A percentile compares a stretch with the other conserved stretches of the same genome.
Conservation (phyloP, 2,329 filamentous ascomycete genomes). For the Sphaerulina vaccinii region DNA sequence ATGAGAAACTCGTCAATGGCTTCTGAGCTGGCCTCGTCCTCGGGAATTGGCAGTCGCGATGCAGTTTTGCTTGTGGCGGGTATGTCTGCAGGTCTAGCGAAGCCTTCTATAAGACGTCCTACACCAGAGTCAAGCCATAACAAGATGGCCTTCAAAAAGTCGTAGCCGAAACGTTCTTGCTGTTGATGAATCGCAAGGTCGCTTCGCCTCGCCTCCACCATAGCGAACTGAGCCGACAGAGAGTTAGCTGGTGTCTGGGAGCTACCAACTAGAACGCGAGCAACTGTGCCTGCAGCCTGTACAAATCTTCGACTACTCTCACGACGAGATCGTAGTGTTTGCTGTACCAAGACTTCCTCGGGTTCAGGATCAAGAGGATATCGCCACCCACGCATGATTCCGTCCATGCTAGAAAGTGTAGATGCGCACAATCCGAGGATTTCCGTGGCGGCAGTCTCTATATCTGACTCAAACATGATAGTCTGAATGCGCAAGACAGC, state of each 20-base stretch:
- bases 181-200: constrained; percentile 30
- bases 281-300: constrained; percentile 60
- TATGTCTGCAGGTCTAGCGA: constrained; percentile 49
- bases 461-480: constrained; percentile 54
- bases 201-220: constrained; percentile 41
- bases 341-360: constrained; percentile 55
- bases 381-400: constrained; percentile 52
- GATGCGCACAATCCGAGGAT: constrained; percentile 41
- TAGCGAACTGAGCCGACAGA: constrained; percentile 28
- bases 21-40: constrained; percentile 49
- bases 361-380: constrained; percentile 58
- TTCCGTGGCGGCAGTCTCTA: constrained; percentile 39
- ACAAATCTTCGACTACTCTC: constrained; percentile 60
- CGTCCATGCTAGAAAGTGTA: constrained; percentile 56
- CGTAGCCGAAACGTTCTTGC: constrained; percentile 59
- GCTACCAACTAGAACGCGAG: constrained; percentile 56
- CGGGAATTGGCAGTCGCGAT: constrained; percentile 49
- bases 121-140: constrained; percentile 62
- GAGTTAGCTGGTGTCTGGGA: constrained; percentile 41
- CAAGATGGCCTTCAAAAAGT: constrained; percentile 63
- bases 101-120: constrained; percentile 55
- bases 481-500: constrained; percentile 55
- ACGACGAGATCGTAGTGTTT: constrained; percentile 56
- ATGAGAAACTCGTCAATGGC: constrained; percentile 59
- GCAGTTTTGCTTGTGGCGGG: constrained; percentile 37